These are phyloP conservation scores for Puccinia triticina DNA, from an alignment of 1,284 basidiomycete genomes.

Conservation along the genomic window DNA sequence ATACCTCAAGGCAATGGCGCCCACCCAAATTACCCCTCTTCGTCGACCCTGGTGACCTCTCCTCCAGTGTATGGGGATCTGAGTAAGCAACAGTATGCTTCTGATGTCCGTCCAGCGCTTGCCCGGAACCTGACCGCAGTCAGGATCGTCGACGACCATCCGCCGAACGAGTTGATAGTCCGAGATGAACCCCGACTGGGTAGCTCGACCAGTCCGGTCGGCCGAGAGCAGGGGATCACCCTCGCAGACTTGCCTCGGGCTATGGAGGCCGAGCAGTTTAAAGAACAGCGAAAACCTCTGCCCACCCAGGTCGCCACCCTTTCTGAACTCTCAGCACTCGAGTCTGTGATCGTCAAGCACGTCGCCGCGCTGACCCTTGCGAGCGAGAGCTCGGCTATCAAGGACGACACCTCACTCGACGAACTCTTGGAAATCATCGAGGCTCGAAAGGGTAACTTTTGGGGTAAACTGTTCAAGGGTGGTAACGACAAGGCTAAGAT, in stretches of 20 bases:
- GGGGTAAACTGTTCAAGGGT: conserved; percentile 95
- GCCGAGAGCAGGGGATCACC: conserved; percentile 65
- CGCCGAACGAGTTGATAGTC: conserved; percentile 20
- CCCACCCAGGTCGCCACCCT: conserved; percentile 74
- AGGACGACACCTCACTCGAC: conserved; percentile 82
- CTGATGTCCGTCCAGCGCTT: conserved; percentile 52
- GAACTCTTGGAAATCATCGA: conserved; percentile 93
- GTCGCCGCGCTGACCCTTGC: conserved; percentile 80
- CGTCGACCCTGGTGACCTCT: conserved; percentile 23
- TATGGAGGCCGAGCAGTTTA: conserved; percentile 85
- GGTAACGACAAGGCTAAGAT: conserved; percentile 71
- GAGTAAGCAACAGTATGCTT: conserved; percentile 28
- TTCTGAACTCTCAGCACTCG: conserved; percentile 79
- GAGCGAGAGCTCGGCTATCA: conserved; percentile 69
- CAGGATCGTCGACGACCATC: conserved; percentile 56
- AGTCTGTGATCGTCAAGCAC: conserved; percentile 88
- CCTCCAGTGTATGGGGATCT: conserved; percentile 14
- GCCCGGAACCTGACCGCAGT: conserved; percentile 56
- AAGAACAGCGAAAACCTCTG: conserved; percentile 77
- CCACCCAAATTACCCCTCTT: conserved; percentile 23
- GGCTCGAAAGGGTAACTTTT: conserved; percentile 89
- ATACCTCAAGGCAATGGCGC: conserved; percentile 37
- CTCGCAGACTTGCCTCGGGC: conserved; percentile 95
- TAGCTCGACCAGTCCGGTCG: conserved; percentile 21
- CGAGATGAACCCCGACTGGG: conserved; percentile 16